Conservation (phyloP, 805 yeast genomes). For the Spathaspora arborariae region DNA sequence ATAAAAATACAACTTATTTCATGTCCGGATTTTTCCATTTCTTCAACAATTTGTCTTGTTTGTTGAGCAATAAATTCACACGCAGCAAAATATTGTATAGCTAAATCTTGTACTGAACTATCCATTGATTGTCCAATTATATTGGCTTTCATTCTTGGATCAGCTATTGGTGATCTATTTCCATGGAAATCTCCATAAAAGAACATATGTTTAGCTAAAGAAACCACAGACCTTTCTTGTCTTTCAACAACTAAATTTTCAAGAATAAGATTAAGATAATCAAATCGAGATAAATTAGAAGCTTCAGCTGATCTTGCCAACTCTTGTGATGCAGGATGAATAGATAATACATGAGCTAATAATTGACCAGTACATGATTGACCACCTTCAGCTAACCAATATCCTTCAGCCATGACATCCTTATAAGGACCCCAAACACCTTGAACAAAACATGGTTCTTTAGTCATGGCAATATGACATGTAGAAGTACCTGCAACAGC, state of each 20-base stretch:
- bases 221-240: conserved; percentile 66
- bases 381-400: conserved; percentile 99
- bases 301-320: conserved; percentile 64
- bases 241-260: conserved; percentile 59
- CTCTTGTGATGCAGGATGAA: conserved; percentile 84
- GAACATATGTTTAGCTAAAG: conserved; percentile 79
- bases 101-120: conserved; percentile 75
- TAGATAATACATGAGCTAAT: conserved; percentile 78
- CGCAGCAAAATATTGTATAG: conserved; percentile 84
- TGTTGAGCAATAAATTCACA: conserved; percentile 98
- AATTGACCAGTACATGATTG: conserved; percentile 96
- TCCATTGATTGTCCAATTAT: conserved; percentile 95
- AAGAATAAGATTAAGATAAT: conserved; percentile 70
- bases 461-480: conserved; percentile 87
- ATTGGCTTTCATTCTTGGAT: conserved; percentile 87
- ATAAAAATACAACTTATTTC: conserved; percentile 70
- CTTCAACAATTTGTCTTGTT: conserved; percentile 89
- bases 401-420: conserved; percentile 84
- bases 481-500: conserved; percentile 99
- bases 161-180: conserved; percentile 96
- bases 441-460: conserved; percentile 80
- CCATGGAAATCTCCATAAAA: conserved; percentile 97
- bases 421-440: conserved; percentile 99
- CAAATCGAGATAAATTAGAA: conserved; percentile 72
- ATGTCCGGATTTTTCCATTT: conserved; percentile 81